Percentiles rank a stretch among this genome's conserved stretches.
These are phyloP conservation scores for Lotmaria passim DNA, from an alignment of 208 protist species.

Conservation along the genomic window DNA sequence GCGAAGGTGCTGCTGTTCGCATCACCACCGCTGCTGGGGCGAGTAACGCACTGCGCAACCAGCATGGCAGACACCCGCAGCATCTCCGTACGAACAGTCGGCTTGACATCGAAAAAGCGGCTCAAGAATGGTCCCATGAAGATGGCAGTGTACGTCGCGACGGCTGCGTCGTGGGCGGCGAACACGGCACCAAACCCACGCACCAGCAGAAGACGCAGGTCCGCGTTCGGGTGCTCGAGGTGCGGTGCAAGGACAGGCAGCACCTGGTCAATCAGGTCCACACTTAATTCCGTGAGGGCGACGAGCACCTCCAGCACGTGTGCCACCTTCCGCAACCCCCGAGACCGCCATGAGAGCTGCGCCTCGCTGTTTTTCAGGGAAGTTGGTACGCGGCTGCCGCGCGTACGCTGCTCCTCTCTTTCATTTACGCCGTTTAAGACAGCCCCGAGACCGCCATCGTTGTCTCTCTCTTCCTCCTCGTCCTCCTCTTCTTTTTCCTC, in stretches of 20 bases:
- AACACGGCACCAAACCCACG: constrained; percentile 57
- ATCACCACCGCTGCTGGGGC: constrained; percentile 23
- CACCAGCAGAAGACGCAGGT: constrained; percentile 62
- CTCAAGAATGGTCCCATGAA: constrained; percentile 33
- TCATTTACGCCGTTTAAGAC: not conserved
- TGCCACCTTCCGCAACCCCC: constrained; percentile 33
- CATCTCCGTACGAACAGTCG: constrained; percentile 60
- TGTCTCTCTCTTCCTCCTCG: not conserved
- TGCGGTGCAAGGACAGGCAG: constrained; percentile 42
- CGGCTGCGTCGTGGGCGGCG: constrained; percentile 40
- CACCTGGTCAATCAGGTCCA: constrained; percentile 49
- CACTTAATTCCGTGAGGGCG: constrained; percentile 51
- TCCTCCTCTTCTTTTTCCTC: not conserved
- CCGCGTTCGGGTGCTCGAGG: constrained; percentile 47
- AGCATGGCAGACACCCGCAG: constrained; percentile 32
- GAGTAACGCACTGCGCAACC: constrained; percentile 20
- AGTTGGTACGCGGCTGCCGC: not conserved
- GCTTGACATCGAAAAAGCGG: constrained; percentile 53
- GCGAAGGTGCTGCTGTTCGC: not conserved
- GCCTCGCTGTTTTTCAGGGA: constrained; percentile 1
- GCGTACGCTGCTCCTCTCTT: not conserved
- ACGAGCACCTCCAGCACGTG: constrained; percentile 54
- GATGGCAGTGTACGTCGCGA: constrained; percentile 40
- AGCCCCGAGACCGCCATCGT: not conserved
- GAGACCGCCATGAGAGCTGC: constrained; percentile 3